Percentiles rank a stretch among this genome's conserved stretches.
phyloP scores from a whole-genome alignment of 2,329 filamentous ascomycete species.

The Fusarium poae region DNA sequence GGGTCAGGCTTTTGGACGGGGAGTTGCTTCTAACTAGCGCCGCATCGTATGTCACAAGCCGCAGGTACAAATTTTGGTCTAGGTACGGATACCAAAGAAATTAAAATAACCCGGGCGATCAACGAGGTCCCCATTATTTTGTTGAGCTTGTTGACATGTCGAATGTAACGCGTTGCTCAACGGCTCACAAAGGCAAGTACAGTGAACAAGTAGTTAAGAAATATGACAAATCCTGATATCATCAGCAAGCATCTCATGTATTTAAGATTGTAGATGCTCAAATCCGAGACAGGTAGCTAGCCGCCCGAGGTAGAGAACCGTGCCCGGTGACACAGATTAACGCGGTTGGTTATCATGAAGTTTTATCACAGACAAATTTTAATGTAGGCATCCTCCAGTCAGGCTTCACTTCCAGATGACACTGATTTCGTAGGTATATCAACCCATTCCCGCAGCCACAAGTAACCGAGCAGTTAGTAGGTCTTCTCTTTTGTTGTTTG shows the following conservation, averaged over 20 bases:
- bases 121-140: background rate
- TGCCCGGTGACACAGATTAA: conserved; percentile 10
- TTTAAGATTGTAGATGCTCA: background rate
- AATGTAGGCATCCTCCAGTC: background rate
- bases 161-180: background rate
- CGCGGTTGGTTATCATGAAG: conserved; percentile 22
- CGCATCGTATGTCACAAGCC: conserved; percentile 20
- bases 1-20: conserved; percentile 27
- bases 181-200: background rate
- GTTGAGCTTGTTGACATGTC: background rate
- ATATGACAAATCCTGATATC: background rate
- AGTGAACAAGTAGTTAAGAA: background rate
- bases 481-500: conserved; percentile 12
- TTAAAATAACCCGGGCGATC: conserved; percentile 11
- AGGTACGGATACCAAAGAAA: conserved; percentile 3
- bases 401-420: background rate
- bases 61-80: conserved; percentile 27
- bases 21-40: conserved; percentile 38
- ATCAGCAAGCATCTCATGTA: background rate
- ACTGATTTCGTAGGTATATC: background rate
- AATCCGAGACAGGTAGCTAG: background rate
- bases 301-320: conserved; percentile 24
- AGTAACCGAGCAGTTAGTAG: background rate
- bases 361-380: background rate
- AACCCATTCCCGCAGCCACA: background rate